phyloP scores from a whole-genome alignment of 2,329 filamentous ascomycete species.

The Aspergillus nomiae region DNA sequence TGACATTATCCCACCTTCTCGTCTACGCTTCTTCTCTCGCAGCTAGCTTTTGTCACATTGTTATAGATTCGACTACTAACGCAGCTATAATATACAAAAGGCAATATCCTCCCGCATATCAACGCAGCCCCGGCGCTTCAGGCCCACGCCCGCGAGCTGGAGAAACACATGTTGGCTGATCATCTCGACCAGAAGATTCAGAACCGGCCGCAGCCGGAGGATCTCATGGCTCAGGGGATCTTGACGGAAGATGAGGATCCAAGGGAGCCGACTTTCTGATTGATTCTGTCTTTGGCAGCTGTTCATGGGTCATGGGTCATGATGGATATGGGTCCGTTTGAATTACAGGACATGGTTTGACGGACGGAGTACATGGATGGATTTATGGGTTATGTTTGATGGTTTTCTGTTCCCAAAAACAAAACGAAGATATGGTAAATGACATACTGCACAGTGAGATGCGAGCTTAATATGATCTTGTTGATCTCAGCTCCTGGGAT shows the following conservation, averaged over 20 bases:
- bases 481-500: background rate
- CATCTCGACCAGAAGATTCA: constrained; percentile 84
- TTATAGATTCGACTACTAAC: background rate
- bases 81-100: background rate
- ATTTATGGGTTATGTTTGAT: background rate
- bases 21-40: background rate
- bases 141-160: constrained; percentile 79
- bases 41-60: background rate
- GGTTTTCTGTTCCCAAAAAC: background rate
- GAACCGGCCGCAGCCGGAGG: constrained; percentile 73
- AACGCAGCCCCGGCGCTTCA: constrained; percentile 76
- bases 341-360: background rate
- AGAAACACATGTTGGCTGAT: constrained; percentile 85
- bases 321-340: background rate
- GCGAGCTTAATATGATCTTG: background rate
- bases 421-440: background rate
- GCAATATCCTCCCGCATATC: constrained; percentile 65
- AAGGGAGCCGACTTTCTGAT: constrained; percentile 21
- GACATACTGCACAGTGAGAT: background rate
- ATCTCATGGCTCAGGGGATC: constrained; percentile 77
- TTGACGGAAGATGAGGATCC: constrained; percentile 65
- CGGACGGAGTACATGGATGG: background rate
- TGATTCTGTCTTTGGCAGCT: background rate
- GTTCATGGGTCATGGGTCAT: background rate
- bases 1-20: background rate